Evolutionary conservation across 2,329 filamentous ascomycete genomes (phyloP), one percentile per base, ranked within the genome.

Genomic region (Aureobasidium sp.): DNA sequence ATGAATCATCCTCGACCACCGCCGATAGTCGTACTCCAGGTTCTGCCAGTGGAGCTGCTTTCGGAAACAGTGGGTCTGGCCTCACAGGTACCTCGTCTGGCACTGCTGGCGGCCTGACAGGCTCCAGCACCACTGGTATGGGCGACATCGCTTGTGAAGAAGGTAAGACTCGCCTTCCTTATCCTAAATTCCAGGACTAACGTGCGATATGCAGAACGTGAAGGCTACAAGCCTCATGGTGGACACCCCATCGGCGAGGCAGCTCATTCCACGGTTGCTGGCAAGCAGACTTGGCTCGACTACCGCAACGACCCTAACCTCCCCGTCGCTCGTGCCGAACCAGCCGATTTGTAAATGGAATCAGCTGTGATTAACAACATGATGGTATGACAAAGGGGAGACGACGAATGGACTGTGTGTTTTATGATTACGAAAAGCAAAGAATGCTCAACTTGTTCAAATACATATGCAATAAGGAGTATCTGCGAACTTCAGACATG

Each of bases 261-360:
- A 5, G 60, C 60, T 2, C 60, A 62, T 27, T 32, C 2, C n/a
- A 47, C 50, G 4, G 58, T 7, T 2, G 37, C 39, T 12, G 50
- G 51, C 17, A 39, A 62, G 26, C 41, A 37, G n/a, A 62, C 60
- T 50, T 62, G 50, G 50, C 36, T 62, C 17, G 51, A 62, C 44
- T 62, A 62, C 60, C 60, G 51, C 32, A 62, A 62, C 36, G 60
- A 62, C 36, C 46, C 46, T n/a, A 61, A 5, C 47, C 37, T 61
- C 20, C 57, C 57, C n/a, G 47, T 61, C 13, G 57, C 36, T 44
- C 57, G 57, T 26, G 57, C 57, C 9, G 32, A 42, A 10, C 57
- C 57, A 34, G 47, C 34, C 29, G 44, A 59, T 36, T 17, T 36
- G 41, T 58, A 47, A 23, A 37, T 17, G 2, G 8, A 7, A 23